phyloP scores from a whole-genome alignment of 2,329 filamentous ascomycete species.

The Botrytis fabae region DNA sequence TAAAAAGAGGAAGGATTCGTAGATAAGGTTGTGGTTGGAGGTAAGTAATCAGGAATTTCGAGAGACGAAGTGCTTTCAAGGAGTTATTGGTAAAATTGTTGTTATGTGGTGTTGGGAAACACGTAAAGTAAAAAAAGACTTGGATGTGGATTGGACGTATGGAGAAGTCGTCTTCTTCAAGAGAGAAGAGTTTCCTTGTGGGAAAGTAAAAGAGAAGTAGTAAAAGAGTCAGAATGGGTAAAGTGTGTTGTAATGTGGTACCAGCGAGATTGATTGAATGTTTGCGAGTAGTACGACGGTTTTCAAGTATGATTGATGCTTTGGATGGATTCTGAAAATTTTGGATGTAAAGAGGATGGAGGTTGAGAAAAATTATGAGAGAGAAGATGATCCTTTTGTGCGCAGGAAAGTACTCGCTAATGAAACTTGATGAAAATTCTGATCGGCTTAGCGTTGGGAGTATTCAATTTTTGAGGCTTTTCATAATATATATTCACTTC shows the following conservation, averaged over 20 bases:
- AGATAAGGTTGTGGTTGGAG: background rate
- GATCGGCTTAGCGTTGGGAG: background rate
- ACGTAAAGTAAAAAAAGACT: background rate
- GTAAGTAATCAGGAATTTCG: background rate
- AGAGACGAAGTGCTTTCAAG: background rate
- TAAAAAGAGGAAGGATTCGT: background rate
- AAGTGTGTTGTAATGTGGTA: background rate
- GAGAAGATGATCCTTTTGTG: background rate
- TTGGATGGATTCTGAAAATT: background rate
- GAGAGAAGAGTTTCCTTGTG: background rate
- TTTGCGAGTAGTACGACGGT: background rate
- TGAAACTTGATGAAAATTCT: background rate
- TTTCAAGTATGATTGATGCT: background rate
- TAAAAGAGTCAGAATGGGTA: background rate
- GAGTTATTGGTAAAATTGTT: background rate
- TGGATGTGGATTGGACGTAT: background rate
- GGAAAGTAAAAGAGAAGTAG: background rate
- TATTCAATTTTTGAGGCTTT: constrained; percentile 16
- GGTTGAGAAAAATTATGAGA: background rate
- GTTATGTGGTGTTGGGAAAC: background rate
- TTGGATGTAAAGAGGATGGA: background rate
- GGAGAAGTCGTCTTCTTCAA: background rate
- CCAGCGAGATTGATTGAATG: background rate
- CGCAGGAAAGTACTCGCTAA: background rate
- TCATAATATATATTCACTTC: background rate